phyloP scores from a whole-genome alignment of 202 grass and related monocot species.

The Schoenoplectus triqueter region DNA sequence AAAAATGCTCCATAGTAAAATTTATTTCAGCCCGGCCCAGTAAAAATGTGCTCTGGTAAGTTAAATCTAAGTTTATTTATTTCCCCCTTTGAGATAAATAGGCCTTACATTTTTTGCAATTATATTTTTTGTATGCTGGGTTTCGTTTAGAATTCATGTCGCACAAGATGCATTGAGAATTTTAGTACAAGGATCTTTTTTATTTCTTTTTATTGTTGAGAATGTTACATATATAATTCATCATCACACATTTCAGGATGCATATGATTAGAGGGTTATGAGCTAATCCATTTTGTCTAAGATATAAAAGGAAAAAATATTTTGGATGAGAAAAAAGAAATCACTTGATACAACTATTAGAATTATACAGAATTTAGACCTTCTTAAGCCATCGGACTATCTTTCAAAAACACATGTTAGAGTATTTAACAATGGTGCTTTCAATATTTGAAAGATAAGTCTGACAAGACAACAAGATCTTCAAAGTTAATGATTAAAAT shows the following conservation, averaged over 20 bases:
- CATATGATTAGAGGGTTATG: background rate
- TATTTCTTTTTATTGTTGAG: background rate
- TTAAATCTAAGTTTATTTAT: too few relatives aligned
- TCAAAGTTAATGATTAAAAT: background rate
- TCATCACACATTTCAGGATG: background rate
- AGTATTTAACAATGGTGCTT: background rate
- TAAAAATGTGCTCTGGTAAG: too few relatives aligned
- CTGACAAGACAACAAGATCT: background rate
- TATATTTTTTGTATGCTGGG: background rate
- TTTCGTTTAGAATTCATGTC: background rate
- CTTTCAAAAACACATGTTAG: background rate
- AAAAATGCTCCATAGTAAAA: background rate
- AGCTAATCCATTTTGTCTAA: background rate
- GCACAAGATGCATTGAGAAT: too few relatives aligned
- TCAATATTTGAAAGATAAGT: slow-evolving; percentile 19
- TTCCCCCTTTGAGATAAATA: background rate
- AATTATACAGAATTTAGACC: slow-evolving; percentile 11
- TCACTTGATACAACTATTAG: background rate
- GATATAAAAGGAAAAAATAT: background rate
- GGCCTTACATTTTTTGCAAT: background rate
- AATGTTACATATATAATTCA: background rate
- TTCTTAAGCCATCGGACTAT: background rate
- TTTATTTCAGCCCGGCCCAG: too few relatives aligned
- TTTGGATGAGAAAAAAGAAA: too few relatives aligned
- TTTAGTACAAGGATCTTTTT: too few relatives aligned